Evolutionary conservation across 2,329 filamentous ascomycete genomes (phyloP), one percentile per base, ranked within the genome.

Genomic region (Colletotrichum tofieldiae): DNA sequence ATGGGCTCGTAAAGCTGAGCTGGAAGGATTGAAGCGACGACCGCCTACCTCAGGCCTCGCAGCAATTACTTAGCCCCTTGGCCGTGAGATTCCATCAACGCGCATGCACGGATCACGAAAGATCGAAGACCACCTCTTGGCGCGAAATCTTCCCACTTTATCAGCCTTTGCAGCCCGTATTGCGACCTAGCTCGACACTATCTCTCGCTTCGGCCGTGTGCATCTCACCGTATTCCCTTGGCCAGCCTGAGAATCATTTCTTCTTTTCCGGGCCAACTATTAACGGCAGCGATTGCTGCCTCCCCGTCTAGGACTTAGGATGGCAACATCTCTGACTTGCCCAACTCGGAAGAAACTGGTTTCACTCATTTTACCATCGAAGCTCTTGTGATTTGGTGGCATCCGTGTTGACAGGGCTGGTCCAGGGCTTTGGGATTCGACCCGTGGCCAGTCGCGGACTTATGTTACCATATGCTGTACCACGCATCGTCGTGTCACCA

Each of bases 41-140:
- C 43, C 37, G 55, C 11, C 26, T 20, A 47, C 16, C 41, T 29
- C 55, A 61, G 39, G 29, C 47, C 47, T 23, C 47, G 16, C 65
- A 35, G 12, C 14, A 56, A 37, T 12, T 20, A 51, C 32, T 45
- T 11, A 41, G 23, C 49, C 32, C 43, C 60, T 59, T 56, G 39
- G 45, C 64, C 29, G 18, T 32, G 43, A 35, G 32, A 52, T 43
- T 43, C 37, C 16, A 59, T 59, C 43, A 52, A 47, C 39, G 26
- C 43, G 39, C 32, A 67, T 61, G 68, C 68, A 71, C 47, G 39
- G 37, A 35, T 43, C 54, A 72, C 69, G 43, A 23, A 54, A 41
- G 39, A 41, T 39, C 16, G 37, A 18, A 16, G 20, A n/a, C 20
- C 12, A 35, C 26, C 18, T 43, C 35, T 41, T 66, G 41, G 16